phyloP scores from a whole-genome alignment of 305 asterid species.

The Plantago coronopus region DNA sequence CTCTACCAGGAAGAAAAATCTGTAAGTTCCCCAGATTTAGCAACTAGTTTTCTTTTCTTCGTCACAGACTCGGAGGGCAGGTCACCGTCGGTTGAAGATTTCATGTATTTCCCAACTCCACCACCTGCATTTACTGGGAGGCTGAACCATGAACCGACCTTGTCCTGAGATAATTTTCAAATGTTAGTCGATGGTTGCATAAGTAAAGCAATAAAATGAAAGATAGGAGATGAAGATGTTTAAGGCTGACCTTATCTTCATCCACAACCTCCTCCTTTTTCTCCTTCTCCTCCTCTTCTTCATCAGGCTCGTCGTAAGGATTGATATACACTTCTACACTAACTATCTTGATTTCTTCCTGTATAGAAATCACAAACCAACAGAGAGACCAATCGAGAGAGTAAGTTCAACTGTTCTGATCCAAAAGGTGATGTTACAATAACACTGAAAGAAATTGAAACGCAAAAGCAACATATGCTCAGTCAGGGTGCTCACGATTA shows the following conservation, averaged over 20 bases:
- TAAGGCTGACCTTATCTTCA: slow-evolving; percentile 62
- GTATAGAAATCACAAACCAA: slow-evolving; percentile 29
- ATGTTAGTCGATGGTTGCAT: neutral
- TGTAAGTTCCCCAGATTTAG: slow-evolving; percentile 47
- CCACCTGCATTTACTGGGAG: slow-evolving; percentile 62
- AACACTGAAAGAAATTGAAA: too few species aligned
- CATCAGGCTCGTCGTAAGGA: slow-evolving; percentile 80
- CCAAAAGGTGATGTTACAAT: neutral
- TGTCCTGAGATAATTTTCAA: slow-evolving; percentile 52
- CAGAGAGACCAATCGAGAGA: neutral
- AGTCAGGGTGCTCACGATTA: too few species aligned
- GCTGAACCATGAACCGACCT: slow-evolving; percentile 95
- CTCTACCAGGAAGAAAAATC: slow-evolving; percentile 88
- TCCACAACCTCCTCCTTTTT: slow-evolving; percentile 51
- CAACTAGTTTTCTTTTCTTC: slow-evolving; percentile 71
- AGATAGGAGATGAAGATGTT: slow-evolving; percentile 13
- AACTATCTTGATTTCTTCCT: slow-evolving; percentile 90
- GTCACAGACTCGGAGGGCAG: slow-evolving; percentile 37
- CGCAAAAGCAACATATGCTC: too few species aligned
- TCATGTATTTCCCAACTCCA: slow-evolving; percentile 85
- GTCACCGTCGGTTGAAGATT: slow-evolving; percentile 42
- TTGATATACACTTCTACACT: slow-evolving; percentile 70
- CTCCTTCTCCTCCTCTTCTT: slow-evolving; percentile 62
- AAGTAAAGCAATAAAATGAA: slow-evolving; percentile 6
- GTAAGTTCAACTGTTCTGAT: neutral